Evolutionary conservation across 306 rosid genomes (phyloP).

Genomic region (Nissolia schottii): DNA sequence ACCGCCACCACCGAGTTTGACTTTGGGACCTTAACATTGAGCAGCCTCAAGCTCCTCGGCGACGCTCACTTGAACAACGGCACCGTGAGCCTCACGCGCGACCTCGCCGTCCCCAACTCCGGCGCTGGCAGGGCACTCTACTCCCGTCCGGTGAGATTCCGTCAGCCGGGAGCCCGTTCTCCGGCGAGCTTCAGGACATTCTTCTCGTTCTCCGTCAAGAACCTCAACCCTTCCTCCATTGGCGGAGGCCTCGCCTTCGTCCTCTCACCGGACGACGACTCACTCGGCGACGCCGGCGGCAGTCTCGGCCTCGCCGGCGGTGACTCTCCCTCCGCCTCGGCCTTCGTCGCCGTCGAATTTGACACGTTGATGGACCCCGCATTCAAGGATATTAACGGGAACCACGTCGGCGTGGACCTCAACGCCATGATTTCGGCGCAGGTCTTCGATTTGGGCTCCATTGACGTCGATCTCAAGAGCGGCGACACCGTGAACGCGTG

Average conservation of each 20-base stretch:
- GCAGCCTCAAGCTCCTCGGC: slow-evolving; percentile 74
- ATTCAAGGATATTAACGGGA: slow-evolving; percentile 83
- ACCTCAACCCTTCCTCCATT: slow-evolving; percentile 85
- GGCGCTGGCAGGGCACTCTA: slow-evolving; percentile 80
- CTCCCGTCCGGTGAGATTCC: slow-evolving; percentile 63
- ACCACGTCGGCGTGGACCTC: slow-evolving; percentile 93
- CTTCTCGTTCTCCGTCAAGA: slow-evolving; percentile 73
- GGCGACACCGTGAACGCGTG: slow-evolving; percentile 79
- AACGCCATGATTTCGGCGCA: slow-evolving; percentile 63
- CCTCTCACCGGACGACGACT: slow-evolving; percentile 57
- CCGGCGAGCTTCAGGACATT: slow-evolving; percentile 79
- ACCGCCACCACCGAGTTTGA: slow-evolving; percentile 59
- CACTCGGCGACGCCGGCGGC: slow-evolving; percentile 74
- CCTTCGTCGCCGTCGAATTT: slow-evolving; percentile 81
- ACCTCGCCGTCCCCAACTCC: slow-evolving; percentile 85
- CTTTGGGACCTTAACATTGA: slow-evolving; percentile 67
- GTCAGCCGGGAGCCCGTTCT: slow-evolving; percentile 33
- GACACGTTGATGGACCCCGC: slow-evolving; percentile 92
- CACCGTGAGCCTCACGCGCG: slow-evolving; percentile 81
- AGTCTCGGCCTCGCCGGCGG: slow-evolving; percentile 53
- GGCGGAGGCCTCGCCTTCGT: slow-evolving; percentile 92
- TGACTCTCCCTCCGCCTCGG: slow-evolving; percentile 10
- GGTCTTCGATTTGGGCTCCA: slow-evolving; percentile 49
- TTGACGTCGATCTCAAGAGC: slow-evolving; percentile 77
- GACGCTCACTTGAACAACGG: slow-evolving; percentile 90